These are phyloP conservation scores for Isabelozyma pseudorhagii DNA, from an alignment of 805 yeast genomes.

Conservation along the genomic window DNA sequence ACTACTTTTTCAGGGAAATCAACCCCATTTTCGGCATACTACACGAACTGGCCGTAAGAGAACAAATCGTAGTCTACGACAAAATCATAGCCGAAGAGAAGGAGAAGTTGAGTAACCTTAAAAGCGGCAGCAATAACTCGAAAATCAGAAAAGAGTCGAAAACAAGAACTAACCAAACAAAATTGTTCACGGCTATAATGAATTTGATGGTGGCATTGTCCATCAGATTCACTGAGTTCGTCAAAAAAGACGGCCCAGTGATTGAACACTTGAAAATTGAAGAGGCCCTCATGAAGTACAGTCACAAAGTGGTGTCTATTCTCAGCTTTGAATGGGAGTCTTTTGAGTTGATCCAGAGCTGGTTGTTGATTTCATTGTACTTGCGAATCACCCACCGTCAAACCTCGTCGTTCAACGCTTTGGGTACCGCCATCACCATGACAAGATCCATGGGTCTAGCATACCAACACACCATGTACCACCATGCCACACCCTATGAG, in stretches of 20 bases:
- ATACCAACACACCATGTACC: slow-evolving; percentile 12
- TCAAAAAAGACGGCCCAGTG: slow-evolving; percentile 24
- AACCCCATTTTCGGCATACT: slow-evolving; percentile 53
- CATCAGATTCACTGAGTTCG: slow-evolving; percentile 48
- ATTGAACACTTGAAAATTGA: slow-evolving; percentile 25
- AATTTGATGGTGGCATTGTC: slow-evolving; percentile 48
- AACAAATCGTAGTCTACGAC: slow-evolving; percentile 39
- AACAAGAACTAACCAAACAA: slow-evolving; percentile 31
- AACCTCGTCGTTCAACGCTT: slow-evolving; percentile 28
- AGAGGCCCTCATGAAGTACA: slow-evolving; percentile 31
- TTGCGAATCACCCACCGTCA: slow-evolving; percentile 38
- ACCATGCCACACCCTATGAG: slow-evolving; percentile 36
- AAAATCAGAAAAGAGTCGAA: slow-evolving; percentile 5
- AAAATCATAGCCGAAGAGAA: slow-evolving; percentile 10
- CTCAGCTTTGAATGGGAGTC: slow-evolving; percentile 42
- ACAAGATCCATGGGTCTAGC: slow-evolving; percentile 37
- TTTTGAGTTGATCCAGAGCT: slow-evolving; percentile 40
- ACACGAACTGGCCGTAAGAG: slow-evolving; percentile 52
- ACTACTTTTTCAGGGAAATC: slow-evolving; percentile 45
- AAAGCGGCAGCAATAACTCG: slow-evolving; percentile 8
- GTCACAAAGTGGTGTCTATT: slow-evolving; percentile 26
- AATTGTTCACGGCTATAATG: slow-evolving; percentile 51
- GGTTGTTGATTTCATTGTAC: slow-evolving; percentile 36
- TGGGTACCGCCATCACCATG: slow-evolving; percentile 35
- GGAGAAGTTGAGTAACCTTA: slow-evolving; percentile 4